A percentile compares a stretch with the other conserved stretches of the same genome.
Evolutionary conservation across 83 land plant species (phyloP).

Genomic region (Picea mariana): DNA sequence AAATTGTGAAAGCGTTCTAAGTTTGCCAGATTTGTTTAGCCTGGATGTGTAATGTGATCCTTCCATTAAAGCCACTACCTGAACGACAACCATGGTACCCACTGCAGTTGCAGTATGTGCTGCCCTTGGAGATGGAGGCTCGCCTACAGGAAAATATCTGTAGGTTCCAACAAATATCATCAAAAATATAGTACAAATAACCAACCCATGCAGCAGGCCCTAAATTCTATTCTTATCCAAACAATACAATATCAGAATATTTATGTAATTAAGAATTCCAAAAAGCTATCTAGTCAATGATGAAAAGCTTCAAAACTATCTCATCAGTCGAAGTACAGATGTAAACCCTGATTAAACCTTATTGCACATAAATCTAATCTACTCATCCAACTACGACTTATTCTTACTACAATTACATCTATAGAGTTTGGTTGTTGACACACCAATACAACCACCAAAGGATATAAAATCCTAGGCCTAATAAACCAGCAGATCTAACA

Average conservation of each 20-base stretch:
- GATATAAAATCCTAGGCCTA: not conserved
- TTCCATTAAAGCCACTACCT: conserved; percentile 38
- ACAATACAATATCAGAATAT: no score
- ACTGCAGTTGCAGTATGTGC: conserved; percentile 90
- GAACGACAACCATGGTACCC: conserved; percentile 85
- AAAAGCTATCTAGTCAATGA: no score
- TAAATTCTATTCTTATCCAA: no score
- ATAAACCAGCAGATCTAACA: not conserved
- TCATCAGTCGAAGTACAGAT: not conserved
- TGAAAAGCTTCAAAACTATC: not conserved
- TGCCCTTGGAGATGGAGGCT: conserved; percentile 85
- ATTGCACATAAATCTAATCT: no score
- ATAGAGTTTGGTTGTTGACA: not conserved
- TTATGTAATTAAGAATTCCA: no score
- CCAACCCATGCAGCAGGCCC: no score
- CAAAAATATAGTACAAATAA: no score
- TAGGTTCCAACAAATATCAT: not conserved
- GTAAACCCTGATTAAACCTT: not conserved
- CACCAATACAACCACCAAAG: not conserved
- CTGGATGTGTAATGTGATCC: not conserved
- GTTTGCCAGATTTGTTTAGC: not conserved
- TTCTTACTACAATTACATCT: not conserved
- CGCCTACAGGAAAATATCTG: conserved; percentile 72
- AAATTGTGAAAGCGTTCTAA: not conserved
- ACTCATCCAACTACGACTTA: not conserved